Conservation (phyloP, 2,329 filamentous ascomycete genomes). For the Talaromyces islandicus region DNA sequence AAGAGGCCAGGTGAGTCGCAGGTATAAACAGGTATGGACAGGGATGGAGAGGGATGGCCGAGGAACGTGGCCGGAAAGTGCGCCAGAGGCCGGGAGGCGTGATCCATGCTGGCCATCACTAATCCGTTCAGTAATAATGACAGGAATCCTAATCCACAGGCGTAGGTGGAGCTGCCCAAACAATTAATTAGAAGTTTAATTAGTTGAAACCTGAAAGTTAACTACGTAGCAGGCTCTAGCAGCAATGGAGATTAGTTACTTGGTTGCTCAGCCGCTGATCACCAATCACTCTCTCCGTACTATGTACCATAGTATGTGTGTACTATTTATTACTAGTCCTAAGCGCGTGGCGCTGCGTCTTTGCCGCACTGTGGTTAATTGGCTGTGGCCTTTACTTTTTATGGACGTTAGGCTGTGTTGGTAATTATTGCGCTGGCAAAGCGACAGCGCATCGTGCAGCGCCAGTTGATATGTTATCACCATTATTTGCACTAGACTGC, state of each 20-base stretch:
- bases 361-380: background rate
- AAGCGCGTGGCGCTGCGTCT: background rate
- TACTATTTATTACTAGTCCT: background rate
- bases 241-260: background rate
- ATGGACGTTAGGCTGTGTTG: background rate
- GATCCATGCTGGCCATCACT: too few relatives aligned
- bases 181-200: too few relatives aligned
- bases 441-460: background rate
- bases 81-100: background rate
- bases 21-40: background rate
- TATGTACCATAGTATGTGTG: too few relatives aligned
- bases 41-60: background rate
- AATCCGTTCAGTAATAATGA: too few relatives aligned
- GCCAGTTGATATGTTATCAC: background rate
- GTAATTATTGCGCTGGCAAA: background rate
- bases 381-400: background rate
- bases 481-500: background rate
- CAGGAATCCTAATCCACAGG: too few relatives aligned
- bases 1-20: background rate
- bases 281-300: background rate
- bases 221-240: too few relatives aligned
- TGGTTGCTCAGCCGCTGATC: background rate
- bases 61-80: background rate
- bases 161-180: background rate
- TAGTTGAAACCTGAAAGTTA: background rate